Evolutionary conservation across 148 eudicot genomes (phyloP), one percentile per base, ranked within the genome.

Genomic region (Rhododendron simsii): DNA sequence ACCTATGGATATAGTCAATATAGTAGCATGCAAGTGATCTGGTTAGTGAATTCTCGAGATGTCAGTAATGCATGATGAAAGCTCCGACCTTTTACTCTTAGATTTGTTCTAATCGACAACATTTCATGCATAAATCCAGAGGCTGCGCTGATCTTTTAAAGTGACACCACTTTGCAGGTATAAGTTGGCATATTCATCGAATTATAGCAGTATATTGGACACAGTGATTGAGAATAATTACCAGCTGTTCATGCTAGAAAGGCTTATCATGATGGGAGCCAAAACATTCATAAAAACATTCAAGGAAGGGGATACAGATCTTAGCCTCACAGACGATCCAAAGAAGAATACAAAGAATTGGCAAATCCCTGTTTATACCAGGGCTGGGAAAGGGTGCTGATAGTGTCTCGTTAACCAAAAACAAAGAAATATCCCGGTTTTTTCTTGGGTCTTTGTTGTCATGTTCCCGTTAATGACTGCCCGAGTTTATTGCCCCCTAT

Each of bases 221-320:
- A 92, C 94, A 2, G 84, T 94, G 84, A 86, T 97, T 69, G 95
- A 95, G 86, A 97, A 97, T 88, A 97, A 97, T 84, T 97, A 97
- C 90, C 98, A 97, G 83, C 85, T 97, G 53, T 97, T 97, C 86
- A 95, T 97, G 98, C 89, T 95, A 85, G 99, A 97, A 82, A 93
- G 99, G 91, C 98, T 97, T 41, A 85, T 97, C 23, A 47, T 94
- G 93, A 93, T 87, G 93, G 98, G 99, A 57, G 98, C 99, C 30
- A 95, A 91, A 92, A 95, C 93, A 12, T 89, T 93, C 83, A 93
- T 97, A 23, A 88, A 80, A 84, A 97, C 99, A 77, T 95, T 81
- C 89, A 97, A 97, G 89, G 94, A 91, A 81, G 94, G 90, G 6
- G 95, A 92, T 87, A 89, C 91, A 8, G 98, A 91, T 86, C 90